Evolutionary conservation across 495 filamentous ascomycete species (phyloP).

Genomic region (Arthonia radiata): DNA sequence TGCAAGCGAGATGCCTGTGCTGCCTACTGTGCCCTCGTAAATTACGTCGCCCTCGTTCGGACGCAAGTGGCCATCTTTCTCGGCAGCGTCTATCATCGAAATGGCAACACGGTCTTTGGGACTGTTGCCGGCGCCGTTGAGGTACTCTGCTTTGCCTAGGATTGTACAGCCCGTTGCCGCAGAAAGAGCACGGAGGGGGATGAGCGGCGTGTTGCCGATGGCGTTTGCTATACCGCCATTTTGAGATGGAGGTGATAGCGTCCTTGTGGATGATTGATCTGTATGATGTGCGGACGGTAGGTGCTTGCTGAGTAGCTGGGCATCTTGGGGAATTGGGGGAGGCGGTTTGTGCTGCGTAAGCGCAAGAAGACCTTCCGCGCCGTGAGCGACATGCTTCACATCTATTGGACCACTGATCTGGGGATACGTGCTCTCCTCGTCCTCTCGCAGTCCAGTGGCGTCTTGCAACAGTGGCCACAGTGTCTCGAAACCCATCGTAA

Average conservation of each 20-base stretch:
- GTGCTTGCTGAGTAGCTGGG: no score
- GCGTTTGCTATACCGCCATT: slow-evolving; percentile 83
- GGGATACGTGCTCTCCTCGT: no score
- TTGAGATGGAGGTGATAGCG: no score
- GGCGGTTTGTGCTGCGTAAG: no score
- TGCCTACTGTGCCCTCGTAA: slow-evolving; percentile 89
- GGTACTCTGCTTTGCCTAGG: slow-evolving; percentile 84
- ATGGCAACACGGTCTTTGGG: slow-evolving; percentile 90
- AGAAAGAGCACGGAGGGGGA: slow-evolving; percentile 68
- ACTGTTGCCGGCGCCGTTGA: slow-evolving; percentile 87
- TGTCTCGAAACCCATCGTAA: slow-evolving; percentile 54
- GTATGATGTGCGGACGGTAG: no score
- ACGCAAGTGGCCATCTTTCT: slow-evolving; percentile 47
- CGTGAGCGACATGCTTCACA: no score
- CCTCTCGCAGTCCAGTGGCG: no score
- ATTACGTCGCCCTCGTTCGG: slow-evolving; percentile 74
- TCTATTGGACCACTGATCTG: no score
- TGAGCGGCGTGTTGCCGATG: slow-evolving; percentile 82
- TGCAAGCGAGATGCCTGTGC: slow-evolving; percentile 52
- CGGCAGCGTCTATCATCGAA: slow-evolving; percentile 68
- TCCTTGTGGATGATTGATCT: no score
- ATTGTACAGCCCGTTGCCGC: slow-evolving; percentile 85
- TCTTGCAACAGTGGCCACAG: no score
- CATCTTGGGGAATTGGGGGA: no score
- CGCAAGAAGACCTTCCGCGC: no score